Conservation (phyloP, 2,329 filamentous ascomycete species). For the Blastomyces parvus region DNA sequence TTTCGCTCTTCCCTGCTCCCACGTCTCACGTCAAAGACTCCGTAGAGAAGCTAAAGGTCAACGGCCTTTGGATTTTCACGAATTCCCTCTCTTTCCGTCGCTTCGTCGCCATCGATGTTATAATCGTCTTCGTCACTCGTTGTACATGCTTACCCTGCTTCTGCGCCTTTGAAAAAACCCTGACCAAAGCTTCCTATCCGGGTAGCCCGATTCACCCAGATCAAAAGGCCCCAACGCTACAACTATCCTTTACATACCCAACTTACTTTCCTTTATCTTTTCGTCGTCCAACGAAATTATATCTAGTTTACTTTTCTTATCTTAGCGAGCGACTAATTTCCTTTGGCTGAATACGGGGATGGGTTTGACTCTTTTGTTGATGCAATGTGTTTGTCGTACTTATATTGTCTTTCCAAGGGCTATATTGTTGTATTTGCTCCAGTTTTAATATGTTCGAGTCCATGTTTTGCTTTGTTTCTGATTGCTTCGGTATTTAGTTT, state of each 20-base stretch:
- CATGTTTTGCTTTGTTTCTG: neutral
- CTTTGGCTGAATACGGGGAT: neutral
- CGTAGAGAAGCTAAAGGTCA: neutral
- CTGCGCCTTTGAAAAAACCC: neutral
- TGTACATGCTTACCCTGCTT: neutral
- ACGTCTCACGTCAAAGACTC: neutral
- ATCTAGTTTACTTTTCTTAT: neutral
- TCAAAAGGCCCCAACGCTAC: neutral
- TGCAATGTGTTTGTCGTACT: constrained; percentile 4
- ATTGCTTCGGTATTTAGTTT: neutral
- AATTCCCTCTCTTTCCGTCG: neutral
- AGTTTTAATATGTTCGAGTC: constrained; percentile 3
- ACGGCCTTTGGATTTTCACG: constrained; percentile 4
- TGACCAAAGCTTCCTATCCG: constrained; percentile 2
- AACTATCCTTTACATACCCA: neutral
- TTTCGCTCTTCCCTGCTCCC: neutral
- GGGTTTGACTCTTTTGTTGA: neutral
- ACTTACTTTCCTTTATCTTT: neutral
- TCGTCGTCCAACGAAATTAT: neutral
- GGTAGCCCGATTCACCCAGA: neutral
- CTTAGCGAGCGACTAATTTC: constrained; percentile 7
- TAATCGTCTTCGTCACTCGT: neutral
- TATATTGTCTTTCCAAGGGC: neutral
- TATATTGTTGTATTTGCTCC: neutral
- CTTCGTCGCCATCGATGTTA: neutral